Base-by-base conservation (phyloP, 768 basidiomycete genomes). In the Suillus subluteus region DNA sequence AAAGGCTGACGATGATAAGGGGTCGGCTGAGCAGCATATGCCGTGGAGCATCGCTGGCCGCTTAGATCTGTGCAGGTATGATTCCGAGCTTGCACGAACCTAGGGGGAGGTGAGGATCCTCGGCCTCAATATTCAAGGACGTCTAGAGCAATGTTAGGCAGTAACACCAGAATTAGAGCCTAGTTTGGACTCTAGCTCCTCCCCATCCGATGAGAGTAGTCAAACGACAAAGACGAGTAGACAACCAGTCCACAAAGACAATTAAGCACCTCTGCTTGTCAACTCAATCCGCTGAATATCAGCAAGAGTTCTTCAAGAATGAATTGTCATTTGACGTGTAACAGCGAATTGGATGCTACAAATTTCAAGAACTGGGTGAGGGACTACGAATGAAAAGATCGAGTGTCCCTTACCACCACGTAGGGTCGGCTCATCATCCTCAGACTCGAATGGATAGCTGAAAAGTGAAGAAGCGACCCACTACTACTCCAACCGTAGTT, bases 41-140 rank as follows among this genome's bases (percentile, higher is more conserved):
- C 67, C 77, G 74, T 1, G 87, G 87, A 0, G 84, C 83, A 69
- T 89, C 87, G 66, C 85, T 84, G 30, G 78, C 70, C 3, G 84
- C 82, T 69, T 91, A 90, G 30, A 91, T 83, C 63, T 90, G 83
- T 11, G 83, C 73, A 7, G 82, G 68, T 21, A 89, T 76, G 58
- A 88, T 77, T 38, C 43, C 65, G 55, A 76, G 80, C 81, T 76
- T 84, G 85, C 6, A 82, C 78, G 62, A 84, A 82, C 78, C 76
- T 78, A 50, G 12, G 1, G 2, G 15, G 32, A 13, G 3, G 18
- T 5, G 48, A 15, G 30, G 56, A 38, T 37, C 5, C 35, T n/a
- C n/a, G n/a, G n/a, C n/a, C n/a, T 58, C 4, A 44, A 44, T 44
- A 44, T 11, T 12, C 11, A 2, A 37, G 32, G 21, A 16, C 11